Conservation (phyloP, 1,284 basidiomycete genomes). For the Coniferiporia weirii region DNA sequence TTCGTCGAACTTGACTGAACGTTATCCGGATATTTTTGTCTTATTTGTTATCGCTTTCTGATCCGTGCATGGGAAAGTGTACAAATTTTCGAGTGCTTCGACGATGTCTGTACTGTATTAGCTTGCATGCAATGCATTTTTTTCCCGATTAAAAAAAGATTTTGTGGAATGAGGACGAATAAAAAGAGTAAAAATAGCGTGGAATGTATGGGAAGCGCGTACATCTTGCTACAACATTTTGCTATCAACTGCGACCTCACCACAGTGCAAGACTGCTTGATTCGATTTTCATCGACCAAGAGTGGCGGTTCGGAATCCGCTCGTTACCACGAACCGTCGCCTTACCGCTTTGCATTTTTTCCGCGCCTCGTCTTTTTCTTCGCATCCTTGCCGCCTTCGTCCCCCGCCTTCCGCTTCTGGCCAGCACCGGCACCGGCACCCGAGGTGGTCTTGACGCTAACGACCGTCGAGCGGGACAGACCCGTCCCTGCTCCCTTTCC, state of each 20-base stretch:
- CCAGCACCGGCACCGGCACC: constrained; percentile 31
- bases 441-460: constrained; percentile 62
- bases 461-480: constrained; percentile 54
- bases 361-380: constrained; percentile 49
- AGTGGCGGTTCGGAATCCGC: too few species aligned
- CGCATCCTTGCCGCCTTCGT: constrained; percentile 24
- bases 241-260: not conserved
- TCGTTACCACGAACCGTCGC: not conserved
- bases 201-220: too few species aligned
- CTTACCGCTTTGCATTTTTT: constrained; percentile 53
- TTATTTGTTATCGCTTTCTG: too few species aligned
- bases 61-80: too few species aligned
- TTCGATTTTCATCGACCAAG: too few species aligned
- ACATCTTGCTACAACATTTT: not conserved
- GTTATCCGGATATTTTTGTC: too few species aligned
- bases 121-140: too few species aligned
- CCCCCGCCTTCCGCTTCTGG: constrained; percentile 64
- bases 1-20: too few species aligned
- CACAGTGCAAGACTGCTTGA: too few species aligned
- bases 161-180: not conserved
- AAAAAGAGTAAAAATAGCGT: not conserved
- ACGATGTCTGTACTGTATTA: too few species aligned
- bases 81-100: too few species aligned
- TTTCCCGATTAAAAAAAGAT: too few species aligned
- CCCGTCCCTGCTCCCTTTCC: constrained; percentile 29